Percentiles rank a stretch among this genome's conserved stretches.
These are phyloP conservation scores for Prasinococcaceae sp. DNA, from an alignment of 139 green algal species.

Conservation along the genomic window DNA sequence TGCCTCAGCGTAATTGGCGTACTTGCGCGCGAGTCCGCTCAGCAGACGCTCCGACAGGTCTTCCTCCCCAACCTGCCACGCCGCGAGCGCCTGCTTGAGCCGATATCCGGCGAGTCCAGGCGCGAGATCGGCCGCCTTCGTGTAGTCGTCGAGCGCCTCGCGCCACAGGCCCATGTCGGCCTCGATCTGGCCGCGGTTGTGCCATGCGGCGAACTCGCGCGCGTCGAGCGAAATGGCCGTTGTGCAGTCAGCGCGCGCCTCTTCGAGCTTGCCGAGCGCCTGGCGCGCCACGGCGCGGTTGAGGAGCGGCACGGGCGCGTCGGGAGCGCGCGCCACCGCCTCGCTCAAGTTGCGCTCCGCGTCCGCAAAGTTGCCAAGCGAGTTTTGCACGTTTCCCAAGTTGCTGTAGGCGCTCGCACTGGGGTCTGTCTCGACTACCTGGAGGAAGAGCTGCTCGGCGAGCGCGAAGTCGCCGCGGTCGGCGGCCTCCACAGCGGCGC, in stretches of 20 bases:
- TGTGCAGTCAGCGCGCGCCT: neutral
- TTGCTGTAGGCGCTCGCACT: neutral
- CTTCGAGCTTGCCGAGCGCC: neutral
- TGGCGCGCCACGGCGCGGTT: neutral
- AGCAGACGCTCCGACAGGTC: slow-evolving; percentile 8
- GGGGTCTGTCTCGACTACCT: neutral
- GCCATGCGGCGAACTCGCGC: slow-evolving; percentile 20
- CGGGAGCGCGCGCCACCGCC: no score
- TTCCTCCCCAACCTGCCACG: neutral
- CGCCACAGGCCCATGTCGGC: slow-evolving; percentile 1
- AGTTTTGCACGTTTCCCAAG: neutral
- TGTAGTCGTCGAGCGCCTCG: neutral
- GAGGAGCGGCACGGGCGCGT: neutral
- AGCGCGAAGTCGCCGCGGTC: neutral
- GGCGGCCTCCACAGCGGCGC: neutral
- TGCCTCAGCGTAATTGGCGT: slow-evolving; percentile 23
- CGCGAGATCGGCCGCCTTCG: slow-evolving; percentile 10
- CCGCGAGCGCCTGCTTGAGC: slow-evolving; percentile 1
- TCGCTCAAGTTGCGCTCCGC: neutral
- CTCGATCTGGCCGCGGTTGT: slow-evolving; percentile 17
- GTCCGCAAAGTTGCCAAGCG: neutral
- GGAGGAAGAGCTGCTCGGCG: neutral
- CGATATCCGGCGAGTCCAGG: slow-evolving; percentile 23
- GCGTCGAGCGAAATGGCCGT: neutral
- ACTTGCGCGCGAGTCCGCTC: slow-evolving; percentile 18